These are phyloP conservation scores for Peronospora farinosa DNA, from an alignment of 352 stramenopile genomes.

Conservation along the genomic window DNA sequence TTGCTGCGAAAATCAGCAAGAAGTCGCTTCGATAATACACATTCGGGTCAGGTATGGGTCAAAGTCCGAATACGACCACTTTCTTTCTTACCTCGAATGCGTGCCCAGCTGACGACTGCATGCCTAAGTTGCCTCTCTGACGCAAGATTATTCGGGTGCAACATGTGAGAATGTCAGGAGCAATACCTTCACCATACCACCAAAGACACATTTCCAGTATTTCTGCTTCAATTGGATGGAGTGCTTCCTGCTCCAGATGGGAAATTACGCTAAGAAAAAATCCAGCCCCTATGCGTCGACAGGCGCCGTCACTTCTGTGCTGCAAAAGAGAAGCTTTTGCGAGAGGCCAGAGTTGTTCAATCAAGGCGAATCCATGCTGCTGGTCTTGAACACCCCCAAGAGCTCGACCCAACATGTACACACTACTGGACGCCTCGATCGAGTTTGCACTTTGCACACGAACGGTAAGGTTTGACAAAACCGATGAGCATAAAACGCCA, in stretches of 20 bases:
- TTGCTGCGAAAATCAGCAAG: conserved; percentile 37
- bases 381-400: conserved; percentile 39
- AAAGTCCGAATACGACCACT: not conserved
- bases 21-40: conserved; percentile 23
- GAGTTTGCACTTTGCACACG: conserved; percentile 29
- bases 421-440: conserved; percentile 21
- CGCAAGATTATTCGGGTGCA: conserved; percentile 34
- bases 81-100: conserved; percentile 25
- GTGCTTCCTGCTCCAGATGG: conserved; percentile 11
- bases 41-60: not conserved
- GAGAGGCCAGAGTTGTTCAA: conserved; percentile 49
- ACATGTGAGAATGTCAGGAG: conserved; percentile 40
- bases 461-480: conserved; percentile 32
- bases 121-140: conserved; percentile 28
- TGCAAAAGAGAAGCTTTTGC: conserved; percentile 29
- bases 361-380: conserved; percentile 24
- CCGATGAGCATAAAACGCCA: conserved; percentile 38
- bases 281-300: conserved; percentile 32
- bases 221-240: conserved; percentile 29
- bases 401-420: conserved; percentile 51
- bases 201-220: conserved; percentile 37
- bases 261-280: conserved; percentile 50
- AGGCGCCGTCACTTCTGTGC: conserved; percentile 26
- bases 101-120: conserved; percentile 22
- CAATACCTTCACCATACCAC: conserved; percentile 41